phyloP scores from a whole-genome alignment of 495 filamentous ascomycete genomes.

The Lasiosphaeria miniovina region DNA sequence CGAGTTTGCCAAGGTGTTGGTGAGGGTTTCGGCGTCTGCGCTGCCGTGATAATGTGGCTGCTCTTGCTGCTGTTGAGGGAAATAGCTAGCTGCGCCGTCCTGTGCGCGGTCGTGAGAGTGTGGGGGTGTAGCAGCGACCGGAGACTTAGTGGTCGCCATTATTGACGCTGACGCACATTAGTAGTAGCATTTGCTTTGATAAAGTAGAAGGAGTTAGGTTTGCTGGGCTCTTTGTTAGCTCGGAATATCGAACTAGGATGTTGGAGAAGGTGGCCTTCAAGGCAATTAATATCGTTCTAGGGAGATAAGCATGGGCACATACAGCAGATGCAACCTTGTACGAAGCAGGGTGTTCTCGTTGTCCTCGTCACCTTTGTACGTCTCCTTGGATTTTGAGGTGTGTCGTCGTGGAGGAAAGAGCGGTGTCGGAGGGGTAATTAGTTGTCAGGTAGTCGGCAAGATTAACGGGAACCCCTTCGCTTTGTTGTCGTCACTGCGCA shows the following conservation, averaged over 20 bases:
- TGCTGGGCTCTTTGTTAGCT: slow-evolving; percentile 9
- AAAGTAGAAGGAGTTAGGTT: slow-evolving; percentile 1
- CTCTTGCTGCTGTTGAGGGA: slow-evolving; percentile 18
- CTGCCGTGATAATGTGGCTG: slow-evolving; percentile 19
- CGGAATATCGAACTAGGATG: not conserved
- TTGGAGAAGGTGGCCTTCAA: not conserved
- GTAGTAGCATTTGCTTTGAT: slow-evolving; percentile 9
- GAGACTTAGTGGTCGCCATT: slow-evolving; percentile 26
- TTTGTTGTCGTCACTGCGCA: not conserved
- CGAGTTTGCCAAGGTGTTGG: slow-evolving; percentile 43
- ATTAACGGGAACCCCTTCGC: not conserved
- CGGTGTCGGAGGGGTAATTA: not conserved
- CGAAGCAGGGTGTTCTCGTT: not conserved
- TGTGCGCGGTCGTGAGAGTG: slow-evolving; percentile 17
- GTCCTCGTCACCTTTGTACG: not conserved
- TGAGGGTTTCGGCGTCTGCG: slow-evolving; percentile 37
- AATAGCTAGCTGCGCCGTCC: slow-evolving; percentile 17
- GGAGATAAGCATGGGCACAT: not conserved
- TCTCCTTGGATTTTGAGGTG: not conserved
- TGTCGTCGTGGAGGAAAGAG: not conserved
- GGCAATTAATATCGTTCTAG: not conserved
- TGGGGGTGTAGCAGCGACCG: slow-evolving; percentile 17
- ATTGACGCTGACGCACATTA: slow-evolving; percentile 11
- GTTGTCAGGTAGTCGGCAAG: not conserved
- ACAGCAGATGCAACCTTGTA: too few species aligned